Base-by-base conservation (phyloP, 139 green algal genomes). In the Coelastrella sp. region DNA sequence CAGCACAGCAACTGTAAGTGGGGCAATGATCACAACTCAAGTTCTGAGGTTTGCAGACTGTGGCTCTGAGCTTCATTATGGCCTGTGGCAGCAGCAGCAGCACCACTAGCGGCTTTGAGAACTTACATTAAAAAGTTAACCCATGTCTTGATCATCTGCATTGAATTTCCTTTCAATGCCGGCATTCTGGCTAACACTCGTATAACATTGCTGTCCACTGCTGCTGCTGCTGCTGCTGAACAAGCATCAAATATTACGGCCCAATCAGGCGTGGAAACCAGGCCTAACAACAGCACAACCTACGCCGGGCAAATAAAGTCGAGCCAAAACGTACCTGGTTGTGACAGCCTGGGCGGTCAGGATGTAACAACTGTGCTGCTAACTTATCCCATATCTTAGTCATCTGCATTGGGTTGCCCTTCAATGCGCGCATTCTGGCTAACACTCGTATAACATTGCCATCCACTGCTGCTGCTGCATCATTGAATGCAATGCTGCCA, bases 371-470 rank as follows among this genome's bases (percentile, higher is more conserved):
- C 73, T 93, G 57, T 13, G 89, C 80, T 5, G 97, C 96, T 87
- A 98, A 90, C 22, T 77, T 56, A 22, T 91, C 87, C 20, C 22
- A 83, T 10, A 56, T 32, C 61, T 84, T 75, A 20, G 7, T 22
- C 58, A 83, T 80, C 61, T 91, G 74, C 4, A 92, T 94, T 61
- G 92, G 92, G 61, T 95, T 92, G 5, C 91, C 92, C 1, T 65
- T 22, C 73, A 97, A 68, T 0, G 93, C 92, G 4, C 93, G 90
- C 75, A 97, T 83, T 32, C 95, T 87, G 16, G 95, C 92, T 59
- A 99, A 57, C 23, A 99, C 97, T 13, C 97, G 92, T 5, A 99
- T 92, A 5, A 99, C 98, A 91, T 99, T 99, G 61, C 97, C 98
- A 88, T 99, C 98, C 61, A 99, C 97, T 60, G 96, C 96, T 13